These are phyloP conservation scores for Blastobotrys niveus DNA, from an alignment of 1,139 yeast genomes.

Conservation along the genomic window DNA sequence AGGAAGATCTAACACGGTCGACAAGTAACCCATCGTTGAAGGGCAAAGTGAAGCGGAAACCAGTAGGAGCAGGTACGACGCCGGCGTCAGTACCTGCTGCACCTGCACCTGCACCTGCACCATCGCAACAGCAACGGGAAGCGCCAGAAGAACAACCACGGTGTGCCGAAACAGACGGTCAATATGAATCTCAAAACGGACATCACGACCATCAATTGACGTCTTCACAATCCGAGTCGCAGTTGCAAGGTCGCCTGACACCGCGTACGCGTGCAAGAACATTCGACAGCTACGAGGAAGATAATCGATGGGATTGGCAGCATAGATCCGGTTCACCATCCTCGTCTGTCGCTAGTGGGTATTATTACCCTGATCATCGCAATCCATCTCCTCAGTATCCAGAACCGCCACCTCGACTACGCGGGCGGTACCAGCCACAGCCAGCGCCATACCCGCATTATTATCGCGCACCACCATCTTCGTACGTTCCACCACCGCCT, in stretches of 20 bases:
- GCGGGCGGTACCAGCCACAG: background rate
- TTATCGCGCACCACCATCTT: no score
- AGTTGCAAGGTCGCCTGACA: background rate
- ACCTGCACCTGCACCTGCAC: background rate
- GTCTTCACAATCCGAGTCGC: background rate
- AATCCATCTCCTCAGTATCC: constrained; percentile 3
- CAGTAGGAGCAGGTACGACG: constrained; percentile 15
- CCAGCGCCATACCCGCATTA: constrained; percentile 2
- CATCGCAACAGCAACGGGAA: background rate
- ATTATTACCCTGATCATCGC: constrained; percentile 6
- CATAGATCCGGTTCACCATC: constrained; percentile 6
- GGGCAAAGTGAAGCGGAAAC: constrained; percentile 21
- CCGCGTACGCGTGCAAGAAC: constrained; percentile 4
- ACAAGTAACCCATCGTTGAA: background rate
- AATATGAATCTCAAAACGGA: background rate
- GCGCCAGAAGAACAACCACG: background rate
- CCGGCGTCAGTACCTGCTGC: background rate
- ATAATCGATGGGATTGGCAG: background rate
- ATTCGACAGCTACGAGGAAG: constrained; percentile 2
- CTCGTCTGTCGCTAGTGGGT: constrained; percentile 3
- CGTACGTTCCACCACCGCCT: constrained; percentile 7
- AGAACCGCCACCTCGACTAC: background rate
- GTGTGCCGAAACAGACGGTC: no score
- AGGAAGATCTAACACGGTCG: background rate
- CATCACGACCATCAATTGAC: background rate